phyloP scores from a whole-genome alignment of 192 early-diverging fungal species.

The Podila minutissima region DNA sequence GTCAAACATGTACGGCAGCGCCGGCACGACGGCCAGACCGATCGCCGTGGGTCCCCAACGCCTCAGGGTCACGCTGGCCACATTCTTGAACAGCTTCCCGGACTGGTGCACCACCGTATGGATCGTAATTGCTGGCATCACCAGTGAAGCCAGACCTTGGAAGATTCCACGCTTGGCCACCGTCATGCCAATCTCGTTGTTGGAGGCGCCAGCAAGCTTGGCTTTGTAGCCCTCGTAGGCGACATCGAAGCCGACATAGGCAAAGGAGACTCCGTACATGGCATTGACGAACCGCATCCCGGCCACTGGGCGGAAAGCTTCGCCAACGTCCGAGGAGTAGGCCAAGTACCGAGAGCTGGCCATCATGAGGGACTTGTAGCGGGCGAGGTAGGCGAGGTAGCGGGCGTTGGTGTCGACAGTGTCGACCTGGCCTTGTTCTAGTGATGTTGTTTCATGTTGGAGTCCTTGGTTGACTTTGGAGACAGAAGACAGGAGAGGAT shows the following conservation, averaged over 20 bases:
- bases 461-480: constrained; percentile 26
- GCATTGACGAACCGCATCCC: constrained; percentile 61
- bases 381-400: constrained; percentile 63
- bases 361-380: constrained; percentile 53
- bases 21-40: constrained; percentile 68
- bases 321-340: constrained; percentile 77
- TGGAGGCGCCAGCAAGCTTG: constrained; percentile 52
- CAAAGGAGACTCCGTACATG: constrained; percentile 69
- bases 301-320: constrained; percentile 74
- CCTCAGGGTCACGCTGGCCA: constrained; percentile 53
- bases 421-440: constrained; percentile 54
- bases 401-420: constrained; percentile 58
- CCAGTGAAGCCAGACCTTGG: constrained; percentile 68
- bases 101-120: constrained; percentile 67
- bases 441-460: constrained; percentile 22
- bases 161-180: constrained; percentile 68
- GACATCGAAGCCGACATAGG: constrained; percentile 70
- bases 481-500: too few species aligned
- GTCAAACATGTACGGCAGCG: constrained; percentile 72
- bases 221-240: constrained; percentile 69
- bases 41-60: constrained; percentile 68
- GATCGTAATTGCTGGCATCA: constrained; percentile 68
- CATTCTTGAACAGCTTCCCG: constrained; percentile 54
- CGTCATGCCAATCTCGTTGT: constrained; percentile 53
- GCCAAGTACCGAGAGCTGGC: constrained; percentile 65